Base-by-base conservation (phyloP, 164 flowering plant species). In the Santalum album region DNA sequence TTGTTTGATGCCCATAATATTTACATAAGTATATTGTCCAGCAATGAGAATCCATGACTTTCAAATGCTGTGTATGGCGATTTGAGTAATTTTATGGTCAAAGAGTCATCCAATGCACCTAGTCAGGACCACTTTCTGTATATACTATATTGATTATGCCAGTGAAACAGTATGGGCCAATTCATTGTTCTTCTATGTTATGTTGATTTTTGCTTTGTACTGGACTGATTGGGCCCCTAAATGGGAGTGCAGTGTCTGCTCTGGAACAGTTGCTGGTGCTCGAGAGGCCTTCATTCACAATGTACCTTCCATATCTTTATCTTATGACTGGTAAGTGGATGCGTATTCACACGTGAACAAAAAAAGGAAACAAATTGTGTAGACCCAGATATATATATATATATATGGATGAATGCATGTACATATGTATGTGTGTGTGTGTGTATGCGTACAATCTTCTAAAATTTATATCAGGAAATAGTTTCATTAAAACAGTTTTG, bases 221-320 rank as follows among this genome's bases (percentile, higher is more conserved):
- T 3, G 7, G 10, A 32, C 25, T 34, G 44, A 24, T 24, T 17
- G 42, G 6, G 21, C 22, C 24, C 29, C 49, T 26, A 3, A 18
- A 18, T 60, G 19, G 19, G 11, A 40, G 61, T 72, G 70, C 81
- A 92, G 99, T 57, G 74, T 92, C 38, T 87, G 83, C 73, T 92
- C 97, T 35, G 98, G 98, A 56, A 92, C 98, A 12, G 96, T 86
- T 19, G 98, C 80, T 62, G 98, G 96, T 62, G 99, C 99, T 67
- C 90, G 97, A 51, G 96, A 92, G 67, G 96, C 96, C 47, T 89
- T 80, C 69, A 67, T 92, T 55, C 36, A 73, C 68, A 87, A 75
- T 47, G 66, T 92, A 47, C 99, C 96, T 59, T 61, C 95, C 53
- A 44, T 89, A 51, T 70, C 97, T 24, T 16, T 92, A 42, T 92